Base-by-base conservation (phyloP, 805 yeast species). In the Metschnikowia cerradonensis region DNA sequence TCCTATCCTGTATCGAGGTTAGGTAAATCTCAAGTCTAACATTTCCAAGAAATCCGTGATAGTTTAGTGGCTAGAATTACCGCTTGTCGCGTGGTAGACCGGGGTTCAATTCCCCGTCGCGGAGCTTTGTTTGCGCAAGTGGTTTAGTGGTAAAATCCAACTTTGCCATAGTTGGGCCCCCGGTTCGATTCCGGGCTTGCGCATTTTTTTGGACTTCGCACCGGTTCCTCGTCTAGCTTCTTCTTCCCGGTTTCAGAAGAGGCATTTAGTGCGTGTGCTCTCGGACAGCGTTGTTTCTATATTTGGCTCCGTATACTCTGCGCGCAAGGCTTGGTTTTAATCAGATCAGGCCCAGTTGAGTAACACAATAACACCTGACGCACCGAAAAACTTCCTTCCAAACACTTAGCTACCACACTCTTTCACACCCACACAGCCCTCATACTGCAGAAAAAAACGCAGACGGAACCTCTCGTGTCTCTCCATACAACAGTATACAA, bases 11-110 rank as follows among this genome's bases (percentile, higher is more conserved):
- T n/a, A n/a, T n/a, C n/a, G n/a, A n/a, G n/a, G n/a, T n/a, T n/a
- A n/a, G n/a, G n/a, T n/a, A n/a, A n/a, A n/a, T n/a, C n/a, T n/a
- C n/a, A n/a, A n/a, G n/a, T n/a, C n/a, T n/a, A n/a, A n/a, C n/a
- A n/a, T n/a, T n/a, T n/a, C n/a, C n/a, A n/a, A n/a, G n/a, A 50
- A 50, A 22, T 56, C 60, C 60, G 58, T 48, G 60, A 56, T 56
- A 56, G 60, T 56, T 56, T 55, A 55, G 60, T 54, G 59, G 59
- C 57, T 56, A 56, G 59, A 56, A 56, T 56, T 52, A 49, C 59
- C 59, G 59, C 59, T 56, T 56, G 59, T 56, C 59, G 59, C 59
- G 59, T 56, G 59, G 59, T 52, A 52, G 59, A 56, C 59, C 59
- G 57, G 59, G 59, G 59, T 56, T 56, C 59, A 54, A 54, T 54